These are phyloP conservation scores for Mycothermus thermophilus DNA, from an alignment of 495 filamentous ascomycete genomes.

Conservation along the genomic window DNA sequence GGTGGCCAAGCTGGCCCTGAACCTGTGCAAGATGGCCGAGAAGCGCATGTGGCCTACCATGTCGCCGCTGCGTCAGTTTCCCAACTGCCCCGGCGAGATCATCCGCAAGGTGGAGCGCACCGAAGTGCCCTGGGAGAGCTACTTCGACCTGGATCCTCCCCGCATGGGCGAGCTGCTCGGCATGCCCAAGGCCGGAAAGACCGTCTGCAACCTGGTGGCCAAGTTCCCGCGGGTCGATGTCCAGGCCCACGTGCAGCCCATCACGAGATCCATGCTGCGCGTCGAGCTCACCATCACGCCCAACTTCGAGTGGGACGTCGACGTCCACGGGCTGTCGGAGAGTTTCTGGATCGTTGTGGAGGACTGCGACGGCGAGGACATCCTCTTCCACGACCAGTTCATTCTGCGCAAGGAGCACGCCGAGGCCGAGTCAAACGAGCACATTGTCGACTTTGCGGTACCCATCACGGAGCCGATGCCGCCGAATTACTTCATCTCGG, in stretches of 20 bases:
- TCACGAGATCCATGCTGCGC: conserved; percentile 91
- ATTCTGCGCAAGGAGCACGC: conserved; percentile 80
- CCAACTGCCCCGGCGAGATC: conserved; percentile 67
- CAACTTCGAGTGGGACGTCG: conserved; percentile 92
- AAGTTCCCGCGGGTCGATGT: conserved; percentile 91
- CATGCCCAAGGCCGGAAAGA: conserved; percentile 75
- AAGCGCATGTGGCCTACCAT: conserved; percentile 99
- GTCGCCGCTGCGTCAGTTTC: conserved; percentile 87
- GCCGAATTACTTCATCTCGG: conserved; percentile 92
- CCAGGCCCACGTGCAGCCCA: conserved; percentile 82
- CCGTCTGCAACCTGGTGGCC: conserved; percentile 70
- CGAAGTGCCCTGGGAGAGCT: conserved; percentile 83
- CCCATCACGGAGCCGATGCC: conserved; percentile 96
- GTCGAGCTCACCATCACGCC: conserved; percentile 87
- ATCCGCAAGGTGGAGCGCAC: conserved; percentile 85
- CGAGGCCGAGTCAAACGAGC: conserved; percentile 66
- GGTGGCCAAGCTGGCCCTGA: conserved; percentile 82
- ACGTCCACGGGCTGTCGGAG: conserved; percentile 73
- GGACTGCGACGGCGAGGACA: conserved; percentile 93
- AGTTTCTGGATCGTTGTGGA: conserved; percentile 96
- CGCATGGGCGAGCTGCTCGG: conserved; percentile 94
- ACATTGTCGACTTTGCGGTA: conserved; percentile 94
- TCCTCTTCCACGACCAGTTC: conserved; percentile 92
- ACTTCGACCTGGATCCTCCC: conserved; percentile 91
- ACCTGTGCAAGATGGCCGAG: conserved; percentile 98